Evolutionary conservation across 371 early-diverging fungal genomes (phyloP).

Genomic region (Mucor mucedo): DNA sequence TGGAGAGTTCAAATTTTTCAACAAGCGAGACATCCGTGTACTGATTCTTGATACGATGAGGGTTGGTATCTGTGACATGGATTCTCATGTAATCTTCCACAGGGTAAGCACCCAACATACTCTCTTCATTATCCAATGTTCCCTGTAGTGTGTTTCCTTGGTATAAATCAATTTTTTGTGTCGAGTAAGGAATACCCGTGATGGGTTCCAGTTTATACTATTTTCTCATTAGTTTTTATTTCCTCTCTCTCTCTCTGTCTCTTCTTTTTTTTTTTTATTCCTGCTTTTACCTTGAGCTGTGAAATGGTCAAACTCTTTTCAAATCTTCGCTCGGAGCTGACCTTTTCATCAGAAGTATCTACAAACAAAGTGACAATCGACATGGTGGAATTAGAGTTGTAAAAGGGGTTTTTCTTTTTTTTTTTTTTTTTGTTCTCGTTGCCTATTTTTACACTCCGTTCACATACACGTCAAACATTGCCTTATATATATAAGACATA

Average conservation of each 20-base stretch:
- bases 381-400: constrained; percentile 33
- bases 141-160: constrained; percentile 65
- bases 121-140: constrained; percentile 65
- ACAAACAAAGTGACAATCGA: constrained; percentile 81
- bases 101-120: constrained; percentile 88
- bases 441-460: no score
- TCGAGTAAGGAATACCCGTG: constrained; percentile 82
- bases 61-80: constrained; percentile 73
- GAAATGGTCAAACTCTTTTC: constrained; percentile 76
- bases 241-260: no score
- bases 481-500: no score
- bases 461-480: no score
- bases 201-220: constrained; percentile 89
- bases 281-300: constrained; percentile 66
- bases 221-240: background rate
- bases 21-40: constrained; percentile 89
- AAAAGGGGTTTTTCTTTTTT: background rate
- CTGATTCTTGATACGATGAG: constrained; percentile 68
- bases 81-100: constrained; percentile 82
- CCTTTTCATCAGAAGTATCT: constrained; percentile 60
- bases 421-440: background rate
- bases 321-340: constrained; percentile 79
- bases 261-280: no score
- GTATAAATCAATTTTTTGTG: constrained; percentile 71
- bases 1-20: constrained; percentile 89